Conservation (phyloP, 768 basidiomycete genomes). For the Pulveroboletus ravenelii region DNA sequence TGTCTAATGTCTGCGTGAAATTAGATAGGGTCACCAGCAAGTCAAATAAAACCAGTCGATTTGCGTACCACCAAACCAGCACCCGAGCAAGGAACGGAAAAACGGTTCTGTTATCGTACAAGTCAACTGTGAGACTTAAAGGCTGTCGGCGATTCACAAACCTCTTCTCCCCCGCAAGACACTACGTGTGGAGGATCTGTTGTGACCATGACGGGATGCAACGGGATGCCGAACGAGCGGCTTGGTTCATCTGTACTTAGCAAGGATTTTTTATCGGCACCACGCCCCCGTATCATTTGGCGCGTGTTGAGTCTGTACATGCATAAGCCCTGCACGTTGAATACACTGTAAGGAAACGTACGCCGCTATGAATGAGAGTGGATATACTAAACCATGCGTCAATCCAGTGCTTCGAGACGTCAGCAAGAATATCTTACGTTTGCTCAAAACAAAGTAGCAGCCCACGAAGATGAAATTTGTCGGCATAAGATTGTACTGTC, state of each 20-base stretch:
- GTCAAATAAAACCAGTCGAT: not conserved
- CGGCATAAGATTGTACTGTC: constrained; percentile 52
- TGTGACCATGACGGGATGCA: not conserved
- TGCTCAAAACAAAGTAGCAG: constrained; percentile 62
- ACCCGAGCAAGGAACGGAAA: not conserved
- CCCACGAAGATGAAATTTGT: constrained; percentile 55
- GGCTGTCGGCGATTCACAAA: not conserved
- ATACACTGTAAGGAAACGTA: constrained; percentile 26
- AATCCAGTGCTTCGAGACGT: not conserved
- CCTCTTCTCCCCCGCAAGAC: constrained; percentile 1
- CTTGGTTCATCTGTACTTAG: constrained; percentile 13
- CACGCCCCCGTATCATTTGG: constrained; percentile 28
- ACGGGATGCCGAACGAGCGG: not conserved
- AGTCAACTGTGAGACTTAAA: not conserved
- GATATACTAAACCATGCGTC: constrained; percentile 43
- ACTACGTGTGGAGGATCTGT: not conserved
- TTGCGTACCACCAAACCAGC: constrained; percentile 7
- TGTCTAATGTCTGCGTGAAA: not conserved
- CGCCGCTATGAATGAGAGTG: constrained; percentile 64
- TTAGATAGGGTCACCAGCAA: too few relatives aligned
- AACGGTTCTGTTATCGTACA: not conserved
- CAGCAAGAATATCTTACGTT: constrained; percentile 42
- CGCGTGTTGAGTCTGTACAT: constrained; percentile 55
- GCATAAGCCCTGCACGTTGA: constrained; percentile 7
- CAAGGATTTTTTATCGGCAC: constrained; percentile 1